Conservation (phyloP, 2,329 filamentous ascomycete genomes). For the Volutella citrinella region DNA sequence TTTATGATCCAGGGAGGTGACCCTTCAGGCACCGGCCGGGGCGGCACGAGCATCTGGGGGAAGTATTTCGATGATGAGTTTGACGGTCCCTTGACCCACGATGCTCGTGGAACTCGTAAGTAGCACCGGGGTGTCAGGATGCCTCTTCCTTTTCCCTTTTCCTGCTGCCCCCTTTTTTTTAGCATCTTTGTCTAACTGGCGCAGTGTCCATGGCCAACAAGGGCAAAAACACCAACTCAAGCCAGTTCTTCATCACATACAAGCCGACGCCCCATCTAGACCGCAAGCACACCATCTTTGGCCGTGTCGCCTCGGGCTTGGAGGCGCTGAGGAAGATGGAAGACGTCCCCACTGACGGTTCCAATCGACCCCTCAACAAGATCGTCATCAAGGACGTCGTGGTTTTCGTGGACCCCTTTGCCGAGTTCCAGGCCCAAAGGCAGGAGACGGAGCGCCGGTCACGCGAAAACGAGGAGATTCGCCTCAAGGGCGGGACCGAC, state of each 20-base stretch:
- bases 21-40: constrained; percentile 85
- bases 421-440: constrained; percentile 81
- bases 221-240: constrained; percentile 95
- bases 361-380: constrained; percentile 71
- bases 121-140: too few species aligned
- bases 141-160: constrained; percentile 31
- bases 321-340: constrained; percentile 76
- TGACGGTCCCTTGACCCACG: constrained; percentile 83
- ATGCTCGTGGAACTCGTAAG: constrained; percentile 64
- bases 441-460: constrained; percentile 58
- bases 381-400: constrained; percentile 80
- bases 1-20: constrained; percentile 99
- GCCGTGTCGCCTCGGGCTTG: constrained; percentile 73
- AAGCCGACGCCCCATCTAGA: constrained; percentile 81
- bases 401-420: constrained; percentile 91
- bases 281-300: constrained; percentile 96
- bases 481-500: constrained; percentile 67
- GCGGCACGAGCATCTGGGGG: constrained; percentile 89
- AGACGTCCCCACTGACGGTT: constrained; percentile 69
- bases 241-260: constrained; percentile 93
- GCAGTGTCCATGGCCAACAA: constrained; percentile 90
- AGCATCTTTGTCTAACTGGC: too few species aligned
- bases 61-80: constrained; percentile 94
- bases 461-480: constrained; percentile 59
- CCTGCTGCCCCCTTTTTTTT: neutral